Conservation (phyloP, 805 yeast genomes). For the Debaryomyces maramus region DNA sequence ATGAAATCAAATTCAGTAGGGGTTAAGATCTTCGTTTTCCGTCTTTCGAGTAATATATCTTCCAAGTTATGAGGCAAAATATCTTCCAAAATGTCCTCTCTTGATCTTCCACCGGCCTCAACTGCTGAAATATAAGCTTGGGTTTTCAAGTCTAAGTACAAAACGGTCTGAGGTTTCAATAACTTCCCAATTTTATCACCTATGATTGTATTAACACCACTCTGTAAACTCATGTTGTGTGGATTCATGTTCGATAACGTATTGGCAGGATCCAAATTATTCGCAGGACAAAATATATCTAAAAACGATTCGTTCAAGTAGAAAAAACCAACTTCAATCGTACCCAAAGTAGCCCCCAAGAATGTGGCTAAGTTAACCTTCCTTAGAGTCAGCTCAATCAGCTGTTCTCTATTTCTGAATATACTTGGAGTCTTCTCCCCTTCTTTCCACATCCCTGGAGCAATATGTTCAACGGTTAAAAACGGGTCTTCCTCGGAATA, state of each 20-base stretch:
- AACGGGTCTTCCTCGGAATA: conserved; percentile 74
- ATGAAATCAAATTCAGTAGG: conserved; percentile 82
- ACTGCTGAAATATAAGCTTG: conserved; percentile 92
- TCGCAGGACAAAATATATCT: conserved; percentile 82
- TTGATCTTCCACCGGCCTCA: conserved; percentile 60
- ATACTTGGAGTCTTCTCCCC: conserved; percentile 59
- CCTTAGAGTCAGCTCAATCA: conserved; percentile 64
- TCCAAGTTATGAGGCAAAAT: conserved; percentile 71
- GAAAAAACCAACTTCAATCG: conserved; percentile 83
- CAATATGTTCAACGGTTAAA: conserved; percentile 64
- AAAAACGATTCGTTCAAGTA: conserved; percentile 81
- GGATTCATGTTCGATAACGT: conserved; percentile 37
- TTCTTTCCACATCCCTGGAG: conserved; percentile 70
- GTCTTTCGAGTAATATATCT: conserved; percentile 37
- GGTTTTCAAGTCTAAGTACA: conserved; percentile 85
- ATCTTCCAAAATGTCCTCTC: conserved; percentile 67
- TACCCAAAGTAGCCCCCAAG: conserved; percentile 80
- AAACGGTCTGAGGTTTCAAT: conserved; percentile 74
- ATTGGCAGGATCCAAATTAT: conserved; percentile 52
- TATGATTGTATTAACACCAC: conserved; percentile 31
- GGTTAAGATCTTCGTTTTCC: conserved; percentile 46
- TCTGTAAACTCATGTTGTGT: conserved; percentile 31
- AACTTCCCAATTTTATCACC: conserved; percentile 55
- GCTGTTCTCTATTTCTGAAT: conserved; percentile 60
- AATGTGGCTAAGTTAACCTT: conserved; percentile 88